Evolutionary conservation across 208 protist genomes (phyloP).

Genomic region (Leishmania amazonensis): DNA sequence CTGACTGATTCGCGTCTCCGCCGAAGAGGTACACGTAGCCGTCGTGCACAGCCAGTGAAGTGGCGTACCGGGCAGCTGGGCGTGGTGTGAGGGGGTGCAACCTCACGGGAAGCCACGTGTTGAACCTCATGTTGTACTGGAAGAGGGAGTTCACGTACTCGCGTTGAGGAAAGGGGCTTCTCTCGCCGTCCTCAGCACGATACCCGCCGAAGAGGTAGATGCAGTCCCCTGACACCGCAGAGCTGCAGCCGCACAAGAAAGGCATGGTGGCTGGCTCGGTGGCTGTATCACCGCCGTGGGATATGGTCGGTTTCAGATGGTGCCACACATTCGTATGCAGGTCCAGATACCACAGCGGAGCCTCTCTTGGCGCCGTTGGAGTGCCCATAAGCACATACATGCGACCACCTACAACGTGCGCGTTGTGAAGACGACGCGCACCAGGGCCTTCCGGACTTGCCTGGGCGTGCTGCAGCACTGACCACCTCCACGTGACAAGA

Average conservation of each 20-base stretch:
- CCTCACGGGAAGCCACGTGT: slow-evolving; percentile 32
- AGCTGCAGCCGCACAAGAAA: slow-evolving; percentile 59
- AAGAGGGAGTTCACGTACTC: slow-evolving; percentile 60
- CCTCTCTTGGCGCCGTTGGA: slow-evolving; percentile 17
- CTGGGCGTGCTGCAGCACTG: slow-evolving; percentile 48
- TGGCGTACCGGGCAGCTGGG: slow-evolving; percentile 49
- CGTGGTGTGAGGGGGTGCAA: slow-evolving; percentile 13
- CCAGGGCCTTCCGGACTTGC: slow-evolving; percentile 67
- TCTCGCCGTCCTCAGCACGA: neutral
- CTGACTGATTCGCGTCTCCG: slow-evolving; percentile 63
- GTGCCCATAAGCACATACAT: slow-evolving; percentile 89
- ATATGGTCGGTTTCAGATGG: slow-evolving; percentile 30
- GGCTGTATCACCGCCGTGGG: neutral
- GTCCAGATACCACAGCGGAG: slow-evolving; percentile 70
- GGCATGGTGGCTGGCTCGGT: slow-evolving; percentile 10
- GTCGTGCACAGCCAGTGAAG: slow-evolving; percentile 49
- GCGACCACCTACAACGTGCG: slow-evolving; percentile 54
- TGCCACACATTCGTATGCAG: slow-evolving; percentile 55
- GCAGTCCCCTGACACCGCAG: slow-evolving; percentile 46
- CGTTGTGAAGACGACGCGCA: slow-evolving; percentile 67
- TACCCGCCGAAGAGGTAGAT: slow-evolving; percentile 77
- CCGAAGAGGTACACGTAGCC: slow-evolving; percentile 72
- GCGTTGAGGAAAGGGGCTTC: neutral
- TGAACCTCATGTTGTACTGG: slow-evolving; percentile 46
- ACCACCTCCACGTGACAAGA: slow-evolving; percentile 75